Percentiles rank a stretch among this genome's conserved stretches.
phyloP scores from a whole-genome alignment of 352 stramenopile species.

The Pythium insidiosum region DNA sequence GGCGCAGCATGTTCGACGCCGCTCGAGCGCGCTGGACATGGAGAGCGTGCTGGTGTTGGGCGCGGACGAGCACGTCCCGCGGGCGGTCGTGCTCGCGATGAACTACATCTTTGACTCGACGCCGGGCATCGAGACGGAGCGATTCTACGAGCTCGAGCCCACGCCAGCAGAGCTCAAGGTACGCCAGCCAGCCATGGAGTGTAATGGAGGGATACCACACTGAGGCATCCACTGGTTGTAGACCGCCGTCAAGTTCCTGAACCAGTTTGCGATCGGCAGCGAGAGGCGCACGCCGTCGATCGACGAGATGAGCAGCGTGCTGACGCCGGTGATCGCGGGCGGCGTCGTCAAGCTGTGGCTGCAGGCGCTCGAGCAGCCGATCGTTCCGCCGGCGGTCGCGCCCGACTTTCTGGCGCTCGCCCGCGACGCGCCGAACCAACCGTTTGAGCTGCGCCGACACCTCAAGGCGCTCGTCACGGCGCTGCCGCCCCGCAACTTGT shows the following conservation, averaged over 20 bases:
- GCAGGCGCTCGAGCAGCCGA: conserved; percentile 48
- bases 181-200: too few relatives aligned
- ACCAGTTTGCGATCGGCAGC: conserved; percentile 34
- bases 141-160: conserved; percentile 59
- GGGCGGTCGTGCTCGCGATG: conserved; percentile 47
- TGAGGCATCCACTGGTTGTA: too few relatives aligned
- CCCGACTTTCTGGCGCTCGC: conserved; percentile 46
- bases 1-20: conserved; percentile 23
- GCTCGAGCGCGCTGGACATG: conserved; percentile 31
- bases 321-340: conserved; percentile 51
- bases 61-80: conserved; percentile 39
- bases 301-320: conserved; percentile 45
- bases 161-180: conserved; percentile 49
- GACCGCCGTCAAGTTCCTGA: conserved; percentile 49
- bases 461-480: conserved; percentile 48
- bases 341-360: conserved; percentile 61
- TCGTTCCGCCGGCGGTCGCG: conserved; percentile 61
- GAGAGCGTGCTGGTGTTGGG: conserved; percentile 35
- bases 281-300: conserved; percentile 36
- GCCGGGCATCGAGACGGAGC: conserved; percentile 64
- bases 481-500: conserved; percentile 64
- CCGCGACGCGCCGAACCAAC: conserved; percentile 22
- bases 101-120: conserved; percentile 81
- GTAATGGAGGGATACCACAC: too few relatives aligned
- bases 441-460: conserved; percentile 48